These are phyloP conservation scores for Ogataea saltuana DNA, from an alignment of 805 yeast species.

Conservation along the genomic window DNA sequence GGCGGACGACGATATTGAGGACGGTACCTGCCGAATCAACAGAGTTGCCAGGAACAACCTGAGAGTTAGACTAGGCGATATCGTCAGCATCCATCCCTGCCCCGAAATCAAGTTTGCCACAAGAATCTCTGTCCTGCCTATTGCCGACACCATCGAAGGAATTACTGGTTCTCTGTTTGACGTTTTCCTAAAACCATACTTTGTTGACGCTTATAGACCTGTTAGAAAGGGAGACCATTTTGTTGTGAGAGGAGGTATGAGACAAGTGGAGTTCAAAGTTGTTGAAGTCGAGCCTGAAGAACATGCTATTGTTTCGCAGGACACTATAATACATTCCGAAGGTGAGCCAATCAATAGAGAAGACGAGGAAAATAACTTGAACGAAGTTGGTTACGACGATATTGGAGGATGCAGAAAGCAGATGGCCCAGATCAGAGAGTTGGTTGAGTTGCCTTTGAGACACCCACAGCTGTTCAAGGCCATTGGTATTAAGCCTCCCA, in stretches of 20 bases:
- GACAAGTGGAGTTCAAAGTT: slow-evolving; percentile 98
- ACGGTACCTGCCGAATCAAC: slow-evolving; percentile 91
- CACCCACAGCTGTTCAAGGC: slow-evolving; percentile 98
- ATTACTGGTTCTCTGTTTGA: slow-evolving; percentile 95
- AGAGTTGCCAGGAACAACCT: slow-evolving; percentile 95
- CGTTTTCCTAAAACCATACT: slow-evolving; percentile 94
- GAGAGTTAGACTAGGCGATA: slow-evolving; percentile 91
- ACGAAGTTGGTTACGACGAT: slow-evolving; percentile 98
- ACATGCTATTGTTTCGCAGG: slow-evolving; percentile 97
- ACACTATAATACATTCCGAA: slow-evolving; percentile 96
- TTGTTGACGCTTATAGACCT: slow-evolving; percentile 98
- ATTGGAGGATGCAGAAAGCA: slow-evolving; percentile 99
- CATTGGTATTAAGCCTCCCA: slow-evolving; percentile 98
- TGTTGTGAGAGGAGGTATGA: slow-evolving; percentile 97
- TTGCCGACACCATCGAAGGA: slow-evolving; percentile 98
- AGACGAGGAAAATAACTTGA: slow-evolving; percentile 94
- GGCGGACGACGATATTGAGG: slow-evolving; percentile 95
- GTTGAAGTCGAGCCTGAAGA: slow-evolving; percentile 98
- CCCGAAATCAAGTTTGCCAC: slow-evolving; percentile 97
- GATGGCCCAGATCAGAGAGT: slow-evolving; percentile 98
- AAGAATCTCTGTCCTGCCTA: slow-evolving; percentile 92
- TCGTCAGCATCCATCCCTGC: slow-evolving; percentile 88
- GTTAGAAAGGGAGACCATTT: slow-evolving; percentile 97
- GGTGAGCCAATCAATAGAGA: slow-evolving; percentile 99
- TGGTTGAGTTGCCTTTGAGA: slow-evolving; percentile 96